phyloP scores from a whole-genome alignment of 1,139 yeast genomes.

The Nadsonia starkeyi-henricii region DNA sequence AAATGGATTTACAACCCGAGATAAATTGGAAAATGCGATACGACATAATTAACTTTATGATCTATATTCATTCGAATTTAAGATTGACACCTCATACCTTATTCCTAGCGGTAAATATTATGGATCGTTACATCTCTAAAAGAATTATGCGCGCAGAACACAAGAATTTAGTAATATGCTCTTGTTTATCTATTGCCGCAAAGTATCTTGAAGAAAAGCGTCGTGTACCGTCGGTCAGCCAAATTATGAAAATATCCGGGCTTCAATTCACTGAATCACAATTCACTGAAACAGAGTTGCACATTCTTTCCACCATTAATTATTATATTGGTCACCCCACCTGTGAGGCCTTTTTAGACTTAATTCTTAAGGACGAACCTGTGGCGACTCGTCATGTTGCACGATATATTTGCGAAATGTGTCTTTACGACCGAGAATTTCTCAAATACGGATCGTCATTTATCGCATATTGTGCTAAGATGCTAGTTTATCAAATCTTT shows the following conservation, averaged over 20 bases:
- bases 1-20: slow-evolving; percentile 89
- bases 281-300: slow-evolving; percentile 93
- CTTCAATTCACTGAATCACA: slow-evolving; percentile 75
- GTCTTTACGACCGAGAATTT: slow-evolving; percentile 59
- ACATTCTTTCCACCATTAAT: slow-evolving; percentile 66
- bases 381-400: slow-evolving; percentile 24
- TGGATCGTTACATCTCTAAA: slow-evolving; percentile 83
- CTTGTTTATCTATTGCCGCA: slow-evolving; percentile 91
- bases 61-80: slow-evolving; percentile 69
- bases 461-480: slow-evolving; percentile 55
- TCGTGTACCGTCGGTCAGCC: slow-evolving; percentile 68
- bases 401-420: slow-evolving; percentile 63
- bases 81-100: slow-evolving; percentile 67
- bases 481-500: slow-evolving; percentile 58
- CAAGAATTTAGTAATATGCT: slow-evolving; percentile 84
- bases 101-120: slow-evolving; percentile 63
- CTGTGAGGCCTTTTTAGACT: slow-evolving; percentile 22
- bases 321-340: slow-evolving; percentile 63
- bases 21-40: slow-evolving; percentile 91
- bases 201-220: slow-evolving; percentile 83
- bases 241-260: slow-evolving; percentile 66
- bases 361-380: slow-evolving; percentile 15
- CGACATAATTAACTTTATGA: slow-evolving; percentile 62
- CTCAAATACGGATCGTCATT: slow-evolving; percentile 46
- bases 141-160: slow-evolving; percentile 86